Base-by-base conservation (phyloP, 345 rosid species). In the Noccaea bulbosa region DNA sequence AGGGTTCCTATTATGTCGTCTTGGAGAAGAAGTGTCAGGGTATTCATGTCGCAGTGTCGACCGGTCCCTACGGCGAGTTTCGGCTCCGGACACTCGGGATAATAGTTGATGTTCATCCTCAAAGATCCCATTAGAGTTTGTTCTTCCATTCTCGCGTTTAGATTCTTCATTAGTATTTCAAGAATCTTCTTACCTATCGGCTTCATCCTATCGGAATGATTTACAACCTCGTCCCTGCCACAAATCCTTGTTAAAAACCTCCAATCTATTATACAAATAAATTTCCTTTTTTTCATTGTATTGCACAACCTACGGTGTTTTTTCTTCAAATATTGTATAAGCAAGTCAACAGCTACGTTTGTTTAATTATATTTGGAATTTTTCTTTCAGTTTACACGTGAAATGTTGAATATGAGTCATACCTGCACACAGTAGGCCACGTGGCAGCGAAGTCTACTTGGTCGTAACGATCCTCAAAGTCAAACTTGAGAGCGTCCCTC, bases 401-500 rank as follows among this genome's bases (percentile, higher is more conserved):
- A 27, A 20, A 20, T 20, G 22, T 20, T 20, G 22, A 20, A 20
- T 20, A 20, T 20, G 22, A 20, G 22, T 20, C 22, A 20, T 51
- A 57, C 72, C 51, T 68, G 65, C 72, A 68, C 5, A 57, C 55
- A 30, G 55, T 38, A 22, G 73, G 65, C 73, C 73, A 69, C 45
- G 7, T 15, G 33, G 73, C 65, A 57, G 73, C 11, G 0, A 37
- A 44, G 54, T 55, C 65, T n/a, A 11, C 40, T 41, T 27, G 41
- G 34, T 56, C 41, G 2, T 32, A 4, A 45, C 11, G 30, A 27
- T 27, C 4, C 30, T 27, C 8, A 27, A 11, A 62, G 12, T 33
- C 40, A 58, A 72, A 69, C 50, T 80, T 76, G 2, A 73, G 71
- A 33, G 17, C 73, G 55, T 83, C 86, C 50, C 78, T 81, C 84